These are phyloP conservation scores for Paecilomyces fulvus DNA, from an alignment of 2,329 filamentous ascomycete species.

Conservation along the genomic window DNA sequence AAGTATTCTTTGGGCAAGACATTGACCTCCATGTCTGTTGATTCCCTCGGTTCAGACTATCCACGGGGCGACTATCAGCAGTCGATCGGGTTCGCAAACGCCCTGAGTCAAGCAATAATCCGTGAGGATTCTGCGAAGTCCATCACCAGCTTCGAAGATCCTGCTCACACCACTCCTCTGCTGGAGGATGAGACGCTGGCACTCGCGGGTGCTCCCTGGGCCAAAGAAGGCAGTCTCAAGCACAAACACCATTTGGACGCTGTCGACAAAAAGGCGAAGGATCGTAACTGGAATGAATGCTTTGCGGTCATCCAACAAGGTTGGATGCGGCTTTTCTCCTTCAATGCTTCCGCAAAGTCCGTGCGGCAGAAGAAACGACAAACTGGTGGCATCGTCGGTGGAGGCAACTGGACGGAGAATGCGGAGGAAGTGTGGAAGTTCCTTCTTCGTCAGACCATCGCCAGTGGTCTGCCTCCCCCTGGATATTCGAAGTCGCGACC, in stretches of 20 bases:
- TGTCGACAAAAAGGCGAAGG: conserved; percentile 83
- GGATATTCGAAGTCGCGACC: conserved; percentile 87
- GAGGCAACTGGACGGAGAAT: conserved; percentile 97
- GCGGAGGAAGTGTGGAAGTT: conserved; percentile 84
- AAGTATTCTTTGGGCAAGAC: conserved; percentile 87
- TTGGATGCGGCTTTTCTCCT: conserved; percentile 88
- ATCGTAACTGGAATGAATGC: conserved; percentile 87
- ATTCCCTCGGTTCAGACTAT: conserved; percentile 73
- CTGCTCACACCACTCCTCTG: conserved; percentile 53
- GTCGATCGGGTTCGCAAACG: conserved; percentile 95
- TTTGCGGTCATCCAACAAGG: conserved; percentile 96
- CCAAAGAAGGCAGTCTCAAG: conserved; percentile 90
- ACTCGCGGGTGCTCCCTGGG: conserved; percentile 90
- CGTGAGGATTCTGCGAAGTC: conserved; percentile 59
- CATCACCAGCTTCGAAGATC: conserved; percentile 49
- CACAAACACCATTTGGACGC: conserved; percentile 95
- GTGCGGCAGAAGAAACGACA: conserved; percentile 53
- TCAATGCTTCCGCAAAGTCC: conserved; percentile 68
- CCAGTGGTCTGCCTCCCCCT: conserved; percentile 78
- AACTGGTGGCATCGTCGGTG: conserved; percentile 63
- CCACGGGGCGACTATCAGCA: conserved; percentile 80
- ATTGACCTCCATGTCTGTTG: conserved; percentile 82
- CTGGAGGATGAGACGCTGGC: conserved; percentile 90
- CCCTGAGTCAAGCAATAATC: conserved; percentile 91
- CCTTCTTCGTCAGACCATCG: conserved; percentile 81